Percentiles rank a stretch among this genome's conserved stretches.
These are phyloP conservation scores for Discostella stelligeroides DNA, from an alignment of 108 stramenopile genomes.

Conservation along the genomic window DNA sequence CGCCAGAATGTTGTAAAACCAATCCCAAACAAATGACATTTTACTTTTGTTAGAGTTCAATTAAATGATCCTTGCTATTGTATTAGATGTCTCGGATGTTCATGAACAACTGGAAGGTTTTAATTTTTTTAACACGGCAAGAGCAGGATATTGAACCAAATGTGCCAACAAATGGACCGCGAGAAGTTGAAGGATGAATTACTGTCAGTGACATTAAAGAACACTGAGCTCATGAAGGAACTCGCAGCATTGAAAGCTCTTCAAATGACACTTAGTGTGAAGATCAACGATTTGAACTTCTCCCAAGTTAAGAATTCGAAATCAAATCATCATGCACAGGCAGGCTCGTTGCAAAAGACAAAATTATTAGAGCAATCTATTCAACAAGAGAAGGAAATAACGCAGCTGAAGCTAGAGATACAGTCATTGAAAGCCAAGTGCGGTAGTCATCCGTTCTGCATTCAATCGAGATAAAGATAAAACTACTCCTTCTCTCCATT, in stretches of 20 bases:
- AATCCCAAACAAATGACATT: slow-evolving; percentile 63
- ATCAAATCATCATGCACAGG: neutral
- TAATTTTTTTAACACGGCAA: no score
- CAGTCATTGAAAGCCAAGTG: slow-evolving; percentile 27
- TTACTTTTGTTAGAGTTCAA: neutral
- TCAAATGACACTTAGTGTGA: slow-evolving; percentile 19
- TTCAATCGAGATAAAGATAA: no score
- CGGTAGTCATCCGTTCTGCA: neutral
- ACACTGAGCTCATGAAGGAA: slow-evolving; percentile 38
- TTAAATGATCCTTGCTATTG: no score
- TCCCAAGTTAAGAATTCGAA: slow-evolving; percentile 5
- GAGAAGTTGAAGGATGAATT: slow-evolving; percentile 29
- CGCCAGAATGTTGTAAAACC: slow-evolving; percentile 90
- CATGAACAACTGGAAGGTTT: no score
- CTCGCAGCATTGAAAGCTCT: slow-evolving; percentile 19
- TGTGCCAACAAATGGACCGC: slow-evolving; percentile 4
- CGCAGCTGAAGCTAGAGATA: slow-evolving; percentile 27
- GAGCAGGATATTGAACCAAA: no score
- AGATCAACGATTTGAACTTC: slow-evolving; percentile 18
- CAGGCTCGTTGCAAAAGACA: slow-evolving; percentile 9
- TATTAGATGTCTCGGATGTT: no score
- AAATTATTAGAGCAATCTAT: slow-evolving; percentile 6
- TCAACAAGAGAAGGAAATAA: slow-evolving; percentile 22
- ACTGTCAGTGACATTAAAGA: slow-evolving; percentile 25
- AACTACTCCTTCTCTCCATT: no score